Evolutionary conservation across 192 early-diverging fungal species (phyloP).

Genomic region (Coemansia sp.): DNA sequence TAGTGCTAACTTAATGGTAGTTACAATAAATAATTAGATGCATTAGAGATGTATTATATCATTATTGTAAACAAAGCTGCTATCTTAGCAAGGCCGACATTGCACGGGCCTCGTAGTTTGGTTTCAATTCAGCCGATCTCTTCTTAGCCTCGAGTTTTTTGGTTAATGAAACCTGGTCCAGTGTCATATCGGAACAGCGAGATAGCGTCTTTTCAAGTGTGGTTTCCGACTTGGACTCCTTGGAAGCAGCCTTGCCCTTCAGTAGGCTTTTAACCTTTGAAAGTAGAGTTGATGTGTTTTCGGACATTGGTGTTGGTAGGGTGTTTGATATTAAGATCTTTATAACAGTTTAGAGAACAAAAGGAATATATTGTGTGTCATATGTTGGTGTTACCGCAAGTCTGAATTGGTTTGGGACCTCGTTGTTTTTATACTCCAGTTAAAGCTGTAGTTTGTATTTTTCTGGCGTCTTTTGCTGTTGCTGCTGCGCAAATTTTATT

Average conservation of each 20-base stretch:
- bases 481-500: background rate
- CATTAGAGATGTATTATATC: background rate
- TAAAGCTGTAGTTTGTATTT: too few relatives aligned
- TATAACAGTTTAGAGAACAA: too few relatives aligned
- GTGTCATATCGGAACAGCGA: background rate
- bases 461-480: background rate
- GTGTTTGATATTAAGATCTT: background rate
- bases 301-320: background rate
- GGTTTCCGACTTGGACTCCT: background rate
- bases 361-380: too few relatives aligned
- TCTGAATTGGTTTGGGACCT: too few relatives aligned
- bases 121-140: background rate
- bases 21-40: background rate
- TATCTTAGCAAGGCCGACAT: conserved; percentile 1
- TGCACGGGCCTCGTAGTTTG: conserved; percentile 7
- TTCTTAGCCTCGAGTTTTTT: conserved; percentile 1
- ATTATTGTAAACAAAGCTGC: background rate
- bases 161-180: background rate
- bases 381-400: too few relatives aligned
- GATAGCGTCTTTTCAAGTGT: background rate
- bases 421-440: too few relatives aligned
- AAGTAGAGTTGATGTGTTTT: background rate
- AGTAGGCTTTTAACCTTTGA: background rate
- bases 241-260: background rate
- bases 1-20: too few relatives aligned